Conservation (phyloP, 2,329 filamentous ascomycete genomes). For the Bipolaris bicolor region DNA sequence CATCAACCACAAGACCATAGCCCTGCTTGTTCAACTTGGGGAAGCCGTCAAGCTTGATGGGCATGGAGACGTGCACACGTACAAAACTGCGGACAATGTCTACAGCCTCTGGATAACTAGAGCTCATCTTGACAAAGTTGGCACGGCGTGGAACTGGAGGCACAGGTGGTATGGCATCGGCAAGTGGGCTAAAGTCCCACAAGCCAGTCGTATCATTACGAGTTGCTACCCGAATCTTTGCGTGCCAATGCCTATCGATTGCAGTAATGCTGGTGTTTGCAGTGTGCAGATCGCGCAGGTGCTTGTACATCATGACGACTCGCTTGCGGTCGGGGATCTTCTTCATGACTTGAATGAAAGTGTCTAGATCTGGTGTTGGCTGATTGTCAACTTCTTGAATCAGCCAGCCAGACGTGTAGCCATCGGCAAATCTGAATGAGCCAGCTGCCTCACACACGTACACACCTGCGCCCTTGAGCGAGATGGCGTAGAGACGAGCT, state of each 20-base stretch:
- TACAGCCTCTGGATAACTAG: constrained; percentile 86
- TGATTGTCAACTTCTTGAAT: constrained; percentile 92
- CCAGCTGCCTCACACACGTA: constrained; percentile 94
- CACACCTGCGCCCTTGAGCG: constrained; percentile 76
- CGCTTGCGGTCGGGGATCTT: constrained; percentile 79
- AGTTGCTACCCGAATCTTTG: constrained; percentile 90
- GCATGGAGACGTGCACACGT: constrained; percentile 89
- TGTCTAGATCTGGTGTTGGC: constrained; percentile 82
- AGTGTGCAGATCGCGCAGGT: constrained; percentile 92
- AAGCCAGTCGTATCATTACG: constrained; percentile 88
- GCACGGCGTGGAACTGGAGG: constrained; percentile 76
- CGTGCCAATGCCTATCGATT: constrained; percentile 93
- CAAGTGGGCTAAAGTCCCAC: constrained; percentile 92
- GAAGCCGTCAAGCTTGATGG: constrained; percentile 96
- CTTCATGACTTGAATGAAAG: constrained; percentile 91
- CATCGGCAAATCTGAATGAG: constrained; percentile 90
- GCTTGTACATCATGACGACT: constrained; percentile 94
- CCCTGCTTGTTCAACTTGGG: constrained; percentile 93
- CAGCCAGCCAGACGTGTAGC: constrained; percentile 88
- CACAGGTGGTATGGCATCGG: constrained; percentile 76
- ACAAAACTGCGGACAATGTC: constrained; percentile 95
- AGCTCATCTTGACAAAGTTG: constrained; percentile 89
- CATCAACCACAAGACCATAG: constrained; percentile 96
- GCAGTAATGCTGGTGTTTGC: constrained; percentile 91
- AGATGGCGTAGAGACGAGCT: constrained; percentile 91